A percentile compares a stretch with the other conserved stretches of the same genome.
phyloP scores from a whole-genome alignment of 805 yeast species.

The Wickerhamomyces chambardii region DNA sequence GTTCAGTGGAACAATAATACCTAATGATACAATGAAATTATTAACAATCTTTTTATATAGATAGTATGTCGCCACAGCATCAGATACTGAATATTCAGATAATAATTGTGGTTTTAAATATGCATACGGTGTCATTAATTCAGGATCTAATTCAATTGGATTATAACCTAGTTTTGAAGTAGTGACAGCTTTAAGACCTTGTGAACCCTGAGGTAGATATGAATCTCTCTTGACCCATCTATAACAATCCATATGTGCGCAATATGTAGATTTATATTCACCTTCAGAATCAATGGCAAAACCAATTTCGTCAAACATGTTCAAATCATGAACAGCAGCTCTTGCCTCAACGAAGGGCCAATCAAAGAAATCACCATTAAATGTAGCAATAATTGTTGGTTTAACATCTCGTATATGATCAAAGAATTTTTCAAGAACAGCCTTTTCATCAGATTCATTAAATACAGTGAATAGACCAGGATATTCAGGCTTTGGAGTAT shows the following conservation, averaged over 20 bases:
- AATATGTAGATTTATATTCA: conserved; percentile 85
- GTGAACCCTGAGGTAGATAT: conserved; percentile 96
- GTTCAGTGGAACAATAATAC: conserved; percentile 90
- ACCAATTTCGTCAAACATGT: conserved; percentile 91
- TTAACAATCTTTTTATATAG: conserved; percentile 94
- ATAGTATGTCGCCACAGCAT: conserved; percentile 98
- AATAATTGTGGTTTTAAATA: conserved; percentile 84
- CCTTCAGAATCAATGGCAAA: conserved; percentile 84
- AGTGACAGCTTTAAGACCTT: conserved; percentile 96
- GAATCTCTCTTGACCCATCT: conserved; percentile 98
- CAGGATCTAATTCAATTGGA: conserved; percentile 96
- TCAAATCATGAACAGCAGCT: conserved; percentile 73
- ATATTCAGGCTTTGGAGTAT: conserved; percentile 95
- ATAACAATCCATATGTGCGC: conserved; percentile 96
- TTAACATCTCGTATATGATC: conserved; percentile 81
- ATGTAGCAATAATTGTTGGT: conserved; percentile 97
- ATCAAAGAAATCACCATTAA: conserved; percentile 97
- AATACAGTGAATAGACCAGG: conserved; percentile 85
- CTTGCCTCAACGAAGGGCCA: conserved; percentile 98
- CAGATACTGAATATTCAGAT: conserved; percentile 97
- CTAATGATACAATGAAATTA: conserved; percentile 91
- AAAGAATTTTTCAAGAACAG: conserved; percentile 65
- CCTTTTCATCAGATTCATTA: conserved; percentile 82
- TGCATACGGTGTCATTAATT: conserved; percentile 97
- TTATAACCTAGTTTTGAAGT: conserved; percentile 92